Evolutionary conservation across 2,329 filamentous ascomycete genomes (phyloP).

Genomic region (Nothophaeocryptopus gaeumannii): DNA sequence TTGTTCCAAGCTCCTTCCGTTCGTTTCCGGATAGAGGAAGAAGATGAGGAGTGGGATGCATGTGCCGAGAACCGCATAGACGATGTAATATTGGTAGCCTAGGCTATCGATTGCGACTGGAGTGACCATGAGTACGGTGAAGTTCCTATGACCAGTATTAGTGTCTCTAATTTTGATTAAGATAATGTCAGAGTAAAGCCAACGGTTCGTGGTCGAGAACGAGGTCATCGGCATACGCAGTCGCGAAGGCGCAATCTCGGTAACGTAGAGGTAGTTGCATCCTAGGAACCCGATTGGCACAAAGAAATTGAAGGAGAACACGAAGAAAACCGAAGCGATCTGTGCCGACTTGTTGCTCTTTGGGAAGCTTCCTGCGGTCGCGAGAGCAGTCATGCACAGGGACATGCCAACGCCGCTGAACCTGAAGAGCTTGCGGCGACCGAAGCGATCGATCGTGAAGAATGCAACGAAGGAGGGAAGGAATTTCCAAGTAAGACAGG

Average conservation of each 20-base stretch:
- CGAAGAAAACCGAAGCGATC: constrained; percentile 54
- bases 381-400: constrained; percentile 54
- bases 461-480: constrained; percentile 52
- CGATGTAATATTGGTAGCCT: constrained; percentile 52
- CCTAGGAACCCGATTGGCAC: constrained; percentile 59
- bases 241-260: constrained; percentile 55
- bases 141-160: constrained; percentile 38
- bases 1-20: constrained; percentile 53
- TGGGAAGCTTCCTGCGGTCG: constrained; percentile 52
- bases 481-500: constrained; percentile 56
- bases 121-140: constrained; percentile 46
- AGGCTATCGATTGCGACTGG: constrained; percentile 52
- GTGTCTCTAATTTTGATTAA: background rate
- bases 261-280: constrained; percentile 60
- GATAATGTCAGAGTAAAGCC: constrained; percentile 34
- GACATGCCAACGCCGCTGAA: constrained; percentile 54
- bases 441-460: constrained; percentile 52
- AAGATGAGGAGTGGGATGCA: constrained; percentile 53
- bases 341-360: constrained; percentile 47
- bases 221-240: constrained; percentile 55
- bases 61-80: constrained; percentile 48
- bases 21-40: constrained; percentile 52
- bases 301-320: constrained; percentile 61
- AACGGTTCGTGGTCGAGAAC: constrained; percentile 56
- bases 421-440: constrained; percentile 52